These are phyloP conservation scores for Cydonia oblonga DNA, from an alignment of 331 rosid genomes.

Conservation along the genomic window DNA sequence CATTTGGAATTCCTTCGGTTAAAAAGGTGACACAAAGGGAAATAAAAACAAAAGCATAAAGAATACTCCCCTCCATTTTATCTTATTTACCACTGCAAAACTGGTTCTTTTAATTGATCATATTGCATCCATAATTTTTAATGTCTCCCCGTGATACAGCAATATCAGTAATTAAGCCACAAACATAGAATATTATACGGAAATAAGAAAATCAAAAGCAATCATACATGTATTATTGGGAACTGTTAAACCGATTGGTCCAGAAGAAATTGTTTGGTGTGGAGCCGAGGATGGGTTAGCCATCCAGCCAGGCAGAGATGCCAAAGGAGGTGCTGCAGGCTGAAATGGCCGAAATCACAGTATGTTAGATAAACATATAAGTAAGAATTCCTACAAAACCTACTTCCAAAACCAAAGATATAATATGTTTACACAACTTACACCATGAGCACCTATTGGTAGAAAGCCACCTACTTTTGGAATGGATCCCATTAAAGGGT, in stretches of 20 bases:
- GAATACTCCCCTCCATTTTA: too few relatives aligned
- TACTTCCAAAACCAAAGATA: not conserved
- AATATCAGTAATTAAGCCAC: not conserved
- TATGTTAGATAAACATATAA: not conserved
- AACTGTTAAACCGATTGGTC: not conserved
- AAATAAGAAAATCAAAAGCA: not conserved
- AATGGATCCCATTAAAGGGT: not conserved
- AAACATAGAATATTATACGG: not conserved
- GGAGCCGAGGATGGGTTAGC: not conserved
- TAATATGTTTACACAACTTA: not conserved
- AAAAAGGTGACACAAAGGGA: not conserved
- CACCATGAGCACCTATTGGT: constrained; percentile 2
- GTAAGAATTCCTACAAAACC: not conserved
- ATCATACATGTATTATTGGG: not conserved
- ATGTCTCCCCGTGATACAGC: not conserved
- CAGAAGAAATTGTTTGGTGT: not conserved
- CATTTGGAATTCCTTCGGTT: not conserved
- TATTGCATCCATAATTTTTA: not conserved
- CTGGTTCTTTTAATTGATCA: not conserved
- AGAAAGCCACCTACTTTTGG: constrained; percentile 5
- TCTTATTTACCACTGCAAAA: not conserved
- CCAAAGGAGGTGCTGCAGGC: not conserved
- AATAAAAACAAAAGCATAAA: not conserved
- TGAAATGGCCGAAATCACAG: constrained; percentile 1
- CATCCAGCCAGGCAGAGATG: not conserved